Percentiles rank a stretch among this genome's conserved stretches.
phyloP scores from a whole-genome alignment of 108 stramenopile genomes.

The Skeletonema marinoi region DNA sequence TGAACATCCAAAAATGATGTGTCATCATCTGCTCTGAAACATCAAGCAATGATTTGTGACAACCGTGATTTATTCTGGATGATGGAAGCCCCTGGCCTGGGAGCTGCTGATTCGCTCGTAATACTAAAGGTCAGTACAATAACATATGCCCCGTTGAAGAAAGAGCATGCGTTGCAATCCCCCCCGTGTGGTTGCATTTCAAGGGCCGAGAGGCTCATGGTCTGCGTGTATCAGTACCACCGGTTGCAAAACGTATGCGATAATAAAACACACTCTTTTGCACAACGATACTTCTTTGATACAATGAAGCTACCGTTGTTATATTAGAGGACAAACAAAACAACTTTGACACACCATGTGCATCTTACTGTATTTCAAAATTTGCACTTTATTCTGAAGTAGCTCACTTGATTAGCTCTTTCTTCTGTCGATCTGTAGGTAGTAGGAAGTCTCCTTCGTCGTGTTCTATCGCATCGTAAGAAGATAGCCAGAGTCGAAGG shows the following conservation, averaged over 20 bases:
- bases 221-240: background rate
- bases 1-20: no score
- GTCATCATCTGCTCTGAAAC: no score
- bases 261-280: slow-evolving; percentile 3
- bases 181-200: slow-evolving; percentile 7
- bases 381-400: no score
- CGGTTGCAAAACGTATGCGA: slow-evolving; percentile 26
- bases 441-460: background rate
- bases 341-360: background rate
- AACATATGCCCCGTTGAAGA: background rate
- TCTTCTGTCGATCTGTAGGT: background rate
- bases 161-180: slow-evolving; percentile 24
- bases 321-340: background rate
- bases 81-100: background rate
- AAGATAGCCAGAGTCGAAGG: no score
- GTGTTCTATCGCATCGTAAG: background rate
- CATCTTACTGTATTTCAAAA: no score
- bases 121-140: background rate
- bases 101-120: background rate
- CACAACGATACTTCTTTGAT: background rate
- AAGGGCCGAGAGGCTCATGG: slow-evolving; percentile 21
- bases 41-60: background rate
- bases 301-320: background rate
- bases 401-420: background rate
- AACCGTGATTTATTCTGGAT: background rate